Conservation (phyloP, 2,329 filamentous ascomycete genomes). For the Venturia asperata region DNA sequence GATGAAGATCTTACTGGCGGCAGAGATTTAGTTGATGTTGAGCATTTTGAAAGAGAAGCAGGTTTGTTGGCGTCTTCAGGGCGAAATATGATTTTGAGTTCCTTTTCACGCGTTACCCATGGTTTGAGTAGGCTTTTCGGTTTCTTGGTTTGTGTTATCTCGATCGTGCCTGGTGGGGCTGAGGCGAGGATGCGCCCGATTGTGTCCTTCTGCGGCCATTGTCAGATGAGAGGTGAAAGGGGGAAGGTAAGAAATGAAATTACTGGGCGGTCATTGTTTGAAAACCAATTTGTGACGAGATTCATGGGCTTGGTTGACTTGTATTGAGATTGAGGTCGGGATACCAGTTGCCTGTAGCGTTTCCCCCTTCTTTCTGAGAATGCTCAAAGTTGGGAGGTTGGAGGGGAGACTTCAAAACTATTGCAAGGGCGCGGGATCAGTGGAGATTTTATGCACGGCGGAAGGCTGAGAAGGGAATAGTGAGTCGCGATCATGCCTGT, state of each 20-base stretch:
- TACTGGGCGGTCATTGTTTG: neutral
- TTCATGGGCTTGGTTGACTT: neutral
- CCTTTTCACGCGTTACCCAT: slow-evolving; percentile 8
- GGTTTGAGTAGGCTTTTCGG: neutral
- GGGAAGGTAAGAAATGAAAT: neutral
- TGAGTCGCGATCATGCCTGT: neutral
- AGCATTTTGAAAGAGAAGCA: neutral
- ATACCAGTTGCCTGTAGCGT: neutral
- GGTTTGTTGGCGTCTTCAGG: neutral
- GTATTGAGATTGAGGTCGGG: neutral
- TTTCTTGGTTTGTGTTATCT: slow-evolving; percentile 8
- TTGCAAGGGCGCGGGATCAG: neutral
- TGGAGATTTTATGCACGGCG: neutral
- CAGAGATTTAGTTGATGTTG: neutral
- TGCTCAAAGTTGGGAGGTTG: neutral
- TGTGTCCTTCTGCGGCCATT: neutral
- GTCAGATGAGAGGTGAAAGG: neutral
- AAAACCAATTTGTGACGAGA: neutral
- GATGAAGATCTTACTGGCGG: neutral
- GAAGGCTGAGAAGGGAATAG: slow-evolving; percentile 9
- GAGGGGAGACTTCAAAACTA: neutral
- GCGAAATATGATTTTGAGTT: neutral
- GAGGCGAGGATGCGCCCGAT: slow-evolving; percentile 13
- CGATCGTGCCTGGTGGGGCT: slow-evolving; percentile 6
- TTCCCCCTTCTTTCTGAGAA: neutral